phyloP scores from a whole-genome alignment of 169 alveolate genomes.

The Pseudocohnilembus persalinus region DNA sequence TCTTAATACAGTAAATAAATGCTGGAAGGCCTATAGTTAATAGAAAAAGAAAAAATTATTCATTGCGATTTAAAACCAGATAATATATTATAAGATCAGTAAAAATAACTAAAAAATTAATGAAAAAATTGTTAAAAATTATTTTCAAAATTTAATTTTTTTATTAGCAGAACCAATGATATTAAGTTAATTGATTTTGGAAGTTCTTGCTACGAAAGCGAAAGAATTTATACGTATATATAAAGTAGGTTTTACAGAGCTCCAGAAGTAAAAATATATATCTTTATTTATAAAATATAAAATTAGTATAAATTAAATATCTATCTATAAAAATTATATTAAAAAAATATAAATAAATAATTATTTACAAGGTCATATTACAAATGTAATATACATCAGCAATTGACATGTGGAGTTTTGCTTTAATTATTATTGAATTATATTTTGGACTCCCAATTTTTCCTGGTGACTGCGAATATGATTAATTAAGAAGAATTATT shows the following conservation, averaged over 20 bases:
- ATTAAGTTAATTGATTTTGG: constrained; percentile 72
- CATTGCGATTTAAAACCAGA: constrained; percentile 53
- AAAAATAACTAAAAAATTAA: neutral
- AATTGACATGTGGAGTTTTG: constrained; percentile 77
- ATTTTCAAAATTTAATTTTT: neutral
- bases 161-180: constrained; percentile 1
- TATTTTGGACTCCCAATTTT: constrained; percentile 22
- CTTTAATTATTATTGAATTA: constrained; percentile 63
- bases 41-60: constrained; percentile 39
- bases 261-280: constrained; percentile 35
- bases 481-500: constrained; percentile 23
- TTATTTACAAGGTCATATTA: constrained; percentile 35
- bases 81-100: constrained; percentile 33
- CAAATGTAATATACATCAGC: constrained; percentile 54
- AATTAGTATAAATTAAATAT: too few relatives aligned
- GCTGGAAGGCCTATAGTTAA: constrained; percentile 25
- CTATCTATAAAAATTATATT: too few relatives aligned
- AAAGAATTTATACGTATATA: constrained; percentile 60
- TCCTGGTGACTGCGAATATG: constrained; percentile 27
- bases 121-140: neutral
- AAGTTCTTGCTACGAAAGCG: constrained; percentile 49
- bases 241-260: constrained; percentile 47
- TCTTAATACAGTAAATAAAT: constrained; percentile 23
- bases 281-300: neutral
- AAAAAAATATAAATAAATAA: too few relatives aligned